Conservation (phyloP, 306 rosid species). For the Lotus japonicus region DNA sequence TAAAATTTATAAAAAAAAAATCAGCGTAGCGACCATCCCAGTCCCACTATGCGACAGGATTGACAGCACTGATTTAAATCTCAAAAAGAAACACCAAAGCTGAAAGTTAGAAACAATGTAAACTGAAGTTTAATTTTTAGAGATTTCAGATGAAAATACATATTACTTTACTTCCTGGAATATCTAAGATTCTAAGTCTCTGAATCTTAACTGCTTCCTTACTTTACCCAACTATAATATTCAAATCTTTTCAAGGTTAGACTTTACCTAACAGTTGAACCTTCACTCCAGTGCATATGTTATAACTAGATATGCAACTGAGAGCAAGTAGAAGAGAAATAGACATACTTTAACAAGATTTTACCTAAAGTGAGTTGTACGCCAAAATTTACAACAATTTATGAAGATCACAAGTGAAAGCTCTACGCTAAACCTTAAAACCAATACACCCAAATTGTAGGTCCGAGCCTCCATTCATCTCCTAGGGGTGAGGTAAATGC, state of each 20-base stretch:
- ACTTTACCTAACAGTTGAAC: background rate
- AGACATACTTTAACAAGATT: background rate
- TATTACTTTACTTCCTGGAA: background rate
- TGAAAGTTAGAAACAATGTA: background rate
- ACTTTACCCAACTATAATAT: background rate
- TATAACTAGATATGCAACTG: background rate
- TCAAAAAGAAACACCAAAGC: background rate
- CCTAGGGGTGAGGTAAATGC: no score
- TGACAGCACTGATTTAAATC: no score
- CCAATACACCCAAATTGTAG: background rate
- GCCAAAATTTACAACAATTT: background rate
- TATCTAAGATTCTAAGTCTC: background rate
- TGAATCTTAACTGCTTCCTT: background rate
- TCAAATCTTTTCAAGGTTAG: background rate
- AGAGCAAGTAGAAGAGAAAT: background rate
- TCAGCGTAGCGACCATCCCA: no score
- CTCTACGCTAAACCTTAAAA: background rate
- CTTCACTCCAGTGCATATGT: background rate
- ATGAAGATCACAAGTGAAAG: background rate
- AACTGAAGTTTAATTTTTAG: background rate
- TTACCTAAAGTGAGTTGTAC: background rate
- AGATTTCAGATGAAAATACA: background rate
- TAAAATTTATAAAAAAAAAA: no score
- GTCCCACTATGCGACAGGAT: no score
- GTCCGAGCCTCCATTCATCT: no score